These are phyloP conservation scores for Filosporella fistucella DNA, from an alignment of 495 filamentous ascomycete species.

Conservation along the genomic window DNA sequence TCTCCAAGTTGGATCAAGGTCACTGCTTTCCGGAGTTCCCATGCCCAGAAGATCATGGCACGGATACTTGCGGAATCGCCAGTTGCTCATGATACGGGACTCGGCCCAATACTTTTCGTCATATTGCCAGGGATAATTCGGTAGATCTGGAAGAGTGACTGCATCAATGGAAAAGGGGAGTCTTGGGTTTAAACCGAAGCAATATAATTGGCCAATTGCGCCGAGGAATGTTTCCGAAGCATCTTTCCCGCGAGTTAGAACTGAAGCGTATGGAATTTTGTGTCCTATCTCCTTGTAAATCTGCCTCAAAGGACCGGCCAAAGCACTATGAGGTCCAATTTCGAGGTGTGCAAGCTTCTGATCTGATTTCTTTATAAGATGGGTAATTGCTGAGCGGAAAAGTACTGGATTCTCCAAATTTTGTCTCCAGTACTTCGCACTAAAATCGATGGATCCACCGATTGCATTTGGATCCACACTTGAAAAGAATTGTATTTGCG, in stretches of 20 bases:
- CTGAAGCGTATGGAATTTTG: background rate
- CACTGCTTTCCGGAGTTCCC: conserved; percentile 18
- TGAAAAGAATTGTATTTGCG: conserved; percentile 30
- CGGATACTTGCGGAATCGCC: conserved; percentile 20
- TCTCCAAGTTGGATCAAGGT: background rate
- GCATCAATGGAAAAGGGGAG: background rate
- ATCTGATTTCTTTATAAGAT: background rate
- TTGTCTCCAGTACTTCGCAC: conserved; percentile 10
- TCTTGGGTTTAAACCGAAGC: background rate
- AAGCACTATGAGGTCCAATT: background rate
- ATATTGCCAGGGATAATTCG: conserved; percentile 31
- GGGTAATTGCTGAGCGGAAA: background rate
- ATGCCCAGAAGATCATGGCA: conserved; percentile 32
- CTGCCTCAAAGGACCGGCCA: background rate
- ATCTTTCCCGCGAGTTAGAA: background rate
- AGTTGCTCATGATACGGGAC: conserved; percentile 20
- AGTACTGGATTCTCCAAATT: conserved; percentile 5
- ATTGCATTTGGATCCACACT: no score
- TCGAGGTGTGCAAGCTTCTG: background rate
- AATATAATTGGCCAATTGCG: background rate
- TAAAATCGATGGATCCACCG: background rate
- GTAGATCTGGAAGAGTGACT: conserved; percentile 28
- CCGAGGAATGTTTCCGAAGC: background rate
- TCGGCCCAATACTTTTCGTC: conserved; percentile 26
- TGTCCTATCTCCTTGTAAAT: background rate